Evolutionary conservation across 441 rosid species (phyloP), one percentile per base, ranked within the genome.

Genomic region (Flueggea neowawraea): DNA sequence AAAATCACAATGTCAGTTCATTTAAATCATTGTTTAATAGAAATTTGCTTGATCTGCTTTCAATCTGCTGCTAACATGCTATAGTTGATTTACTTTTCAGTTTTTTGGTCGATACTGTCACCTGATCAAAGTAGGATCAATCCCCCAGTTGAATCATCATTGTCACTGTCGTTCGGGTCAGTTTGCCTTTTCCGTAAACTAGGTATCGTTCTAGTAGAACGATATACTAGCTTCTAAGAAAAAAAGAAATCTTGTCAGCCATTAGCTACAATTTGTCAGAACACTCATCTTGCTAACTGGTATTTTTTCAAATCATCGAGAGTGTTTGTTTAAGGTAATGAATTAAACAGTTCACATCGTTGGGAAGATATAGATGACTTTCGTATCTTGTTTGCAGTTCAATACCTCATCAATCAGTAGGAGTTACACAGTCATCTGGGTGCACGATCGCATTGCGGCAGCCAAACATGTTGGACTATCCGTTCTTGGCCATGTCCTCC

Each of bases 141-240:
- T 15, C 45, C 83, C 4, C 86, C 86, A 4, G 90, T 81, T 53
- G 95, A 93, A 69, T 82, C 97, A 64, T 76, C 93, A 51, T 67
- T 90, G 70, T 88, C 98, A 57, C 73, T n/a, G n/a, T n/a, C n/a
- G n/a, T n/a, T 88, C 83, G 82, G 96, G 97, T 88, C 36, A 78
- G 79, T 47, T 47, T 9, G 12, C 50, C n/a, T 47, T 47, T 47
- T 4, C n/a, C 14, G 7, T 10, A 10, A 6, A 43, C 8, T 6
- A 47, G 14, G 50, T 14, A 3, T 47, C n/a, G 12, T 6, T 11
- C 45, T 43, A 43, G 45, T 43, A 43, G 12, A 43, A 43, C 12
- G 8, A 11, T 43, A 43, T 43, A 4, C 45, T 22, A 22, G 28
- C 28, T 22, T 1, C 2, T 2, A 22, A 22, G 28, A 22, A 22